phyloP scores from a whole-genome alignment of 495 filamentous ascomycete genomes.

The Filosporella fistucella region DNA sequence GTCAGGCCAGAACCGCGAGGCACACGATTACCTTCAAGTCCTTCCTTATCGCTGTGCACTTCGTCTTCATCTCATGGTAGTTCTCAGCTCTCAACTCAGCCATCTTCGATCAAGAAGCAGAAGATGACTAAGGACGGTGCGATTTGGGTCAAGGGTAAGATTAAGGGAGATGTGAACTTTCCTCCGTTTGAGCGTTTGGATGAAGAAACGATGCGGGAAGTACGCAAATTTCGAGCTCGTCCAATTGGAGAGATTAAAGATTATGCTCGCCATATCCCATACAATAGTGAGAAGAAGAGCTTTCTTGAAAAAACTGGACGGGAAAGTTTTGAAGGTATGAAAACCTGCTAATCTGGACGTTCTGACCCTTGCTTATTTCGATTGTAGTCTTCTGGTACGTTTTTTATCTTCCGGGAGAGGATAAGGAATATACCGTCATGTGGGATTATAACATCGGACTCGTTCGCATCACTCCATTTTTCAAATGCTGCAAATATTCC shows the following conservation, averaged over 20 bases:
- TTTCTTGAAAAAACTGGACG: constrained; percentile 81
- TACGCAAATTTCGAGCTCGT: constrained; percentile 57
- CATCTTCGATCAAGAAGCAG: constrained; percentile 29
- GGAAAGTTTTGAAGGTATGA: constrained; percentile 80
- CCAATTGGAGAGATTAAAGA: constrained; percentile 65
- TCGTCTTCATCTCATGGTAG: constrained; percentile 21
- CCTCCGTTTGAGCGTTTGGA: constrained; percentile 61
- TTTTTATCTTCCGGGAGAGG: constrained; percentile 69
- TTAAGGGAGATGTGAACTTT: constrained; percentile 61
- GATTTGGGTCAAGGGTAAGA: constrained; percentile 49
- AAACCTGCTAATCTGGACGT: not conserved
- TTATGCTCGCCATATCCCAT: constrained; percentile 78
- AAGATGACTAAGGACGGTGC: constrained; percentile 57
- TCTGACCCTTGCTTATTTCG: constrained; percentile 14
- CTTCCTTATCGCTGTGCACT: constrained; percentile 22
- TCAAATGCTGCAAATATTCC: constrained; percentile 80
- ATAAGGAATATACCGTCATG: constrained; percentile 70
- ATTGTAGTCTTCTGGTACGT: constrained; percentile 80
- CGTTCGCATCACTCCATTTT: constrained; percentile 90
- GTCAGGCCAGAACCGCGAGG: constrained; percentile 23
- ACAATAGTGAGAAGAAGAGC: constrained; percentile 86
- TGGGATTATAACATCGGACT: constrained; percentile 98
- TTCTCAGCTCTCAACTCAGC: constrained; percentile 23
- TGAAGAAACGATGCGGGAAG: constrained; percentile 45
- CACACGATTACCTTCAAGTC: constrained; percentile 22